These are phyloP conservation scores for Lichtheimia ramosa DNA, from an alignment of 371 early-diverging fungal species.

Conservation along the genomic window DNA sequence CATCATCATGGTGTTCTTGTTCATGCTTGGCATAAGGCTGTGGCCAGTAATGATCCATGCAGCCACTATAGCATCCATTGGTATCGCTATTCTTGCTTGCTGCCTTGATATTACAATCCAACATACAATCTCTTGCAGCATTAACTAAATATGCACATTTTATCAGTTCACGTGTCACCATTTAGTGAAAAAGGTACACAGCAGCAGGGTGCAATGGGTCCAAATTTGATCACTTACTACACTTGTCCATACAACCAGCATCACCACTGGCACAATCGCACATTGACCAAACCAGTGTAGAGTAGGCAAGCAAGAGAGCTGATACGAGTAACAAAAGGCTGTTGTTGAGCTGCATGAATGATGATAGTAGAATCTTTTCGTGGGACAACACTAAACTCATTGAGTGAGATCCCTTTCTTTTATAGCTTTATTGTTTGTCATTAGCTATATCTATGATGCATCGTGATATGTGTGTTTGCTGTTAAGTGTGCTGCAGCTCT, in stretches of 20 bases:
- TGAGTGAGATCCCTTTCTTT: too few species aligned
- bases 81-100: background rate
- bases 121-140: conserved; percentile 3
- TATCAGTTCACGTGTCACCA: background rate
- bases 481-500: too few species aligned
- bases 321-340: too few species aligned
- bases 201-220: background rate
- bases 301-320: too few species aligned
- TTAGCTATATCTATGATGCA: too few species aligned
- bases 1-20: background rate
- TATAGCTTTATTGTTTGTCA: too few species aligned
- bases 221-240: conserved; percentile 4
- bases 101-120: background rate
- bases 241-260: conserved; percentile 3
- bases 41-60: conserved; percentile 2
- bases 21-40: background rate
- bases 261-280: conserved; percentile 2
- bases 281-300: too few species aligned
- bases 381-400: too few species aligned
- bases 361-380: too few species aligned
- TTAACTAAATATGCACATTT: background rate
- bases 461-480: too few species aligned
- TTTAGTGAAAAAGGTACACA: background rate
- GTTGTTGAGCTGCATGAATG: too few species aligned
- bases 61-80: background rate